Conservation (phyloP, 192 early-diverging fungal species). For the Backusella tuberculispora region DNA sequence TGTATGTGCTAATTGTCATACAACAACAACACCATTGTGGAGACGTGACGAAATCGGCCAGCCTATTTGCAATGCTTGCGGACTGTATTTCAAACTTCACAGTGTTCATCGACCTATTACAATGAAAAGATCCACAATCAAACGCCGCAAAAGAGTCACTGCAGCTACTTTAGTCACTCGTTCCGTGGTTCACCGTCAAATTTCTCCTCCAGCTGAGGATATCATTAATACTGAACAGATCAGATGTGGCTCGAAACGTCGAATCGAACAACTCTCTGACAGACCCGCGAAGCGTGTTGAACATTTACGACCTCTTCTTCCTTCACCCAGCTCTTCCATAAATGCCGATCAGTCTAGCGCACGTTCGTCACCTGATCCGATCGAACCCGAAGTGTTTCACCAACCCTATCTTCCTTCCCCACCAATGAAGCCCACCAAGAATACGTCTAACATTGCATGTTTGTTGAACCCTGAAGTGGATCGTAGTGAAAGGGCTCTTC, state of each 20-base stretch:
- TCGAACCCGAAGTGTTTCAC: constrained; percentile 31
- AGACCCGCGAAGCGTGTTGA: constrained; percentile 16
- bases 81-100: constrained; percentile 87
- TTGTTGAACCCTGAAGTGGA: constrained; percentile 36
- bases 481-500: neutral
- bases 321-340: neutral
- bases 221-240: constrained; percentile 2
- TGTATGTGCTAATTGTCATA: constrained; percentile 73
- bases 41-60: constrained; percentile 70
- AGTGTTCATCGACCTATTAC: constrained; percentile 72
- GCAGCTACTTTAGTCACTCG: constrained; percentile 12
- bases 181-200: constrained; percentile 7
- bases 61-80: constrained; percentile 90
- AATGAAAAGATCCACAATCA: constrained; percentile 71
- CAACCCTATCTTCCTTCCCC: constrained; percentile 32
- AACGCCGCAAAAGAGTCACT: constrained; percentile 58
- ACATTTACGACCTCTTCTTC: constrained; percentile 24
- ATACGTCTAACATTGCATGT: constrained; percentile 25
- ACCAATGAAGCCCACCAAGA: constrained; percentile 24
- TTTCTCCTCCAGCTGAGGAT: neutral
- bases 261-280: neutral
- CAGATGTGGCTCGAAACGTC: neutral
- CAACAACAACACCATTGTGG: constrained; percentile 74
- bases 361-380: constrained; percentile 12
- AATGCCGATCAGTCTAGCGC: neutral